Conservation (phyloP, 2,329 filamentous ascomycete species). For the Ceratocystis smalleyi region DNA sequence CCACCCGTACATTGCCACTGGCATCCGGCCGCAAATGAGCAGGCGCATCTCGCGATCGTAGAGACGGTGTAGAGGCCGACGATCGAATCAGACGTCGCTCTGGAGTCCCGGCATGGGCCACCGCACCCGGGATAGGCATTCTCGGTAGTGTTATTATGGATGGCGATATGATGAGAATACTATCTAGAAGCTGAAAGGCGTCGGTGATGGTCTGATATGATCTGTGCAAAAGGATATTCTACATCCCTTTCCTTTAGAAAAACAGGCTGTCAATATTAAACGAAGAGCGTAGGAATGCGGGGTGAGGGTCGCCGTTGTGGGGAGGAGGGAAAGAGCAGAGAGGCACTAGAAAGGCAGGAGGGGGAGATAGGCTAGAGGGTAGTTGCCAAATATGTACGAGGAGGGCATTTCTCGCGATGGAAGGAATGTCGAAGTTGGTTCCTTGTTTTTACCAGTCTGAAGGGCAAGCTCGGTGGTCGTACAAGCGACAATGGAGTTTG, state of each 20-base stretch:
- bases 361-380: neutral
- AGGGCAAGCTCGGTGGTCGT: neutral
- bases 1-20: constrained; percentile 67
- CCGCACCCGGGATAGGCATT: constrained; percentile 27
- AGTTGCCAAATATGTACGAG: neutral
- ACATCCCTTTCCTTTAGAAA: constrained; percentile 22
- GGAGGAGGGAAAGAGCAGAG: neutral
- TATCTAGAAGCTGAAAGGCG: constrained; percentile 24
- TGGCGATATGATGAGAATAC: constrained; percentile 20
- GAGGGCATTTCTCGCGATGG: neutral
- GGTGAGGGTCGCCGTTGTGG: neutral
- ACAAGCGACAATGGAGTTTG: neutral
- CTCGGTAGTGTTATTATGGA: constrained; percentile 26
- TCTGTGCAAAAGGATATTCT: constrained; percentile 28
- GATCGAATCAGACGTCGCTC: constrained; percentile 35
- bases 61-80: constrained; percentile 61
- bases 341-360: neutral
- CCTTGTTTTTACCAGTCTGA: neutral
- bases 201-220: constrained; percentile 12
- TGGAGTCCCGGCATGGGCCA: constrained; percentile 31
- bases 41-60: constrained; percentile 56
- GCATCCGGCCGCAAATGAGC: constrained; percentile 40
- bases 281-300: neutral
- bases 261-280: constrained; percentile 5
- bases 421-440: neutral